phyloP scores from a whole-genome alignment of 2,329 filamentous ascomycete species.

The Ambrosiella beaveri region DNA sequence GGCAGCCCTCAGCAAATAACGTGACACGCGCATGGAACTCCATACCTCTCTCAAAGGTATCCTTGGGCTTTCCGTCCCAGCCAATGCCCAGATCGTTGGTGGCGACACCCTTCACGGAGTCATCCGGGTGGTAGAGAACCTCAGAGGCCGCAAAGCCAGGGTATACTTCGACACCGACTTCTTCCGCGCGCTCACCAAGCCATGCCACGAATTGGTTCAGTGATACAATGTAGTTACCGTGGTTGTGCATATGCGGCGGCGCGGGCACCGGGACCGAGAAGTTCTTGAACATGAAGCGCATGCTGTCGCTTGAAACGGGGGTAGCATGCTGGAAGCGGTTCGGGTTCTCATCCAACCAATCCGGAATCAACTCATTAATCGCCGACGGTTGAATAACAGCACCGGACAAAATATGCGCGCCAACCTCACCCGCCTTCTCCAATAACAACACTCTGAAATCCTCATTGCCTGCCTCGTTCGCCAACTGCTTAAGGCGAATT shows the following conservation, averaged over 20 bases:
- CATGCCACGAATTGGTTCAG: conserved; percentile 91
- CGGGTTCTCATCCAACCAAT: conserved; percentile 86
- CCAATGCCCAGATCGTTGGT: conserved; percentile 86
- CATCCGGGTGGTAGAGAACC: conserved; percentile 71
- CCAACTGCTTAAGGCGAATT: conserved; percentile 87
- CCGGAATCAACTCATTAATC: conserved; percentile 75
- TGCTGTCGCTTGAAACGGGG: conserved; percentile 64
- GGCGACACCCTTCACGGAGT: conserved; percentile 80
- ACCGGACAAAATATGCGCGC: conserved; percentile 87
- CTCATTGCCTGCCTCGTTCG: conserved; percentile 86
- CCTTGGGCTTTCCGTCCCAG: conserved; percentile 68
- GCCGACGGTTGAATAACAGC: conserved; percentile 85
- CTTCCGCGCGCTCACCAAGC: conserved; percentile 92
- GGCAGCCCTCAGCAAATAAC: conserved; percentile 84
- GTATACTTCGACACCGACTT: conserved; percentile 88
- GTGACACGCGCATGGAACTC: conserved; percentile 90
- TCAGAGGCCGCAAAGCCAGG: conserved; percentile 91
- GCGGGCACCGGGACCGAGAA: conserved; percentile 63
- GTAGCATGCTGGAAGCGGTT: conserved; percentile 77
- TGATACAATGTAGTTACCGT: conserved; percentile 94
- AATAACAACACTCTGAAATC: conserved; percentile 85
- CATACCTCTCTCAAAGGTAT: conserved; percentile 90
- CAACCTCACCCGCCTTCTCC: conserved; percentile 89
- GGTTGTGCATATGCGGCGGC: conserved; percentile 94
- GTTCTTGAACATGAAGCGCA: conserved; percentile 84